Percentiles rank a stretch among this genome's conserved stretches.
These are phyloP conservation scores for Rhipidocladum racemiflorum DNA, from an alignment of 176 grass and related monocot species.

Conservation along the genomic window DNA sequence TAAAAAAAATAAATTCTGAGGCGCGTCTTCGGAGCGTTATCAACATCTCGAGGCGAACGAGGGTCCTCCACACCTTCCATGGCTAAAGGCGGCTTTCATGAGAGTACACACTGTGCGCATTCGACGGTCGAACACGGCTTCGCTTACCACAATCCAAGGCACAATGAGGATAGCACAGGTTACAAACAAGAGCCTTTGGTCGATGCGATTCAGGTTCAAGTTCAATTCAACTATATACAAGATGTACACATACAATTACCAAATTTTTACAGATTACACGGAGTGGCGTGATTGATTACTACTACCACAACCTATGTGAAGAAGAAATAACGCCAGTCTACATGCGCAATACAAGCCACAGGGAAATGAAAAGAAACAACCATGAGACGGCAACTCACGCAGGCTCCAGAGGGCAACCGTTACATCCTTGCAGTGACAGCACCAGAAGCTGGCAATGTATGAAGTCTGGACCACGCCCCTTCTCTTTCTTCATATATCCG, in stretches of 20 bases:
- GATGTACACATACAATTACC: too few species aligned
- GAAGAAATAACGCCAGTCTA: background rate
- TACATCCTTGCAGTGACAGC: background rate
- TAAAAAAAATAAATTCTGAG: too few species aligned
- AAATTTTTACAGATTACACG: background rate
- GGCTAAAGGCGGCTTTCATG: background rate
- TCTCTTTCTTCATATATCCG: background rate
- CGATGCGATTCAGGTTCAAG: background rate
- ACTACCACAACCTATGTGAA: background rate
- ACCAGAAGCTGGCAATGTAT: background rate
- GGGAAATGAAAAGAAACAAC: background rate
- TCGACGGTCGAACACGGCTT: rapidly evolving
- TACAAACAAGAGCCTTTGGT: background rate
- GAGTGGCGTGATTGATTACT: background rate
- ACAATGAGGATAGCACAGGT: background rate
- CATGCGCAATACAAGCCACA: background rate
- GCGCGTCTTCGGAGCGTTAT: too few species aligned
- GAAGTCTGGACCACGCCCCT: too few species aligned
- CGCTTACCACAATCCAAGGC: background rate
- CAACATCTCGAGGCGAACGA: background rate
- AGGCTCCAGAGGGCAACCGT: background rate
- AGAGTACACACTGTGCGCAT: background rate
- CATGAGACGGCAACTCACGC: background rate
- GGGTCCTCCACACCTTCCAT: background rate
- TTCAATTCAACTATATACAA: background rate